A percentile compares a stretch with the other conserved stretches of the same genome.
These are phyloP conservation scores for Chytridium lagenaria DNA, from an alignment of 371 early-diverging fungal species.

Conservation along the genomic window DNA sequence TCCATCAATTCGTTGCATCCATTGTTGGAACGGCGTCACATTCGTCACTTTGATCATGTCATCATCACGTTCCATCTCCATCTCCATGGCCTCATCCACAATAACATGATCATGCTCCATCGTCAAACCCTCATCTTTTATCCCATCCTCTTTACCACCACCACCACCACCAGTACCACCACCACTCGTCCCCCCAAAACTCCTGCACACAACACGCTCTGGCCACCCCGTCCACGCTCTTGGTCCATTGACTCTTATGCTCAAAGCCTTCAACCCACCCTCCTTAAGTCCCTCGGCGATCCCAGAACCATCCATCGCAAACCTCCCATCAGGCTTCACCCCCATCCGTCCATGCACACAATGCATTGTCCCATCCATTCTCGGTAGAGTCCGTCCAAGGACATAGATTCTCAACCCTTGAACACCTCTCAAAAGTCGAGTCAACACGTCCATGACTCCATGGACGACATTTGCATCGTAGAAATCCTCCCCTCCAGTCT, in stretches of 20 bases:
- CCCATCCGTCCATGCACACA: neutral
- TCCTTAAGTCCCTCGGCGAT: neutral
- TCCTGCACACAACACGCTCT: too few relatives aligned
- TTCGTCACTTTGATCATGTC: too few relatives aligned
- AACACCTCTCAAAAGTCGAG: neutral
- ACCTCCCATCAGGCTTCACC: neutral
- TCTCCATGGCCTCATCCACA: too few relatives aligned
- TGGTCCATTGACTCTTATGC: neutral
- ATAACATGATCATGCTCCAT: too few relatives aligned
- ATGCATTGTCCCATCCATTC: neutral
- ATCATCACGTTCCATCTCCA: too few relatives aligned
- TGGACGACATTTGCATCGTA: neutral
- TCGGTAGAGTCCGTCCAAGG: neutral
- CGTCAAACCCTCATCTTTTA: too few relatives aligned
- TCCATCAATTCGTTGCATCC: constrained; percentile 1
- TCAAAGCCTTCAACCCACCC: neutral
- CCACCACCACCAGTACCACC: too few relatives aligned
- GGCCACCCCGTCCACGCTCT: neutral
- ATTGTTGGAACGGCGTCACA: neutral
- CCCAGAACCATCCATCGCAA: neutral
- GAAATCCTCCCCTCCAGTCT: neutral
- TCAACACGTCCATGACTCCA: neutral
- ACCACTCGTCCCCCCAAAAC: too few relatives aligned
- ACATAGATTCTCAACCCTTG: neutral
- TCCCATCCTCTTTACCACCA: too few relatives aligned